Conservation (phyloP, 2,329 filamentous ascomycete genomes). For the Rutstroemia sp. region DNA sequence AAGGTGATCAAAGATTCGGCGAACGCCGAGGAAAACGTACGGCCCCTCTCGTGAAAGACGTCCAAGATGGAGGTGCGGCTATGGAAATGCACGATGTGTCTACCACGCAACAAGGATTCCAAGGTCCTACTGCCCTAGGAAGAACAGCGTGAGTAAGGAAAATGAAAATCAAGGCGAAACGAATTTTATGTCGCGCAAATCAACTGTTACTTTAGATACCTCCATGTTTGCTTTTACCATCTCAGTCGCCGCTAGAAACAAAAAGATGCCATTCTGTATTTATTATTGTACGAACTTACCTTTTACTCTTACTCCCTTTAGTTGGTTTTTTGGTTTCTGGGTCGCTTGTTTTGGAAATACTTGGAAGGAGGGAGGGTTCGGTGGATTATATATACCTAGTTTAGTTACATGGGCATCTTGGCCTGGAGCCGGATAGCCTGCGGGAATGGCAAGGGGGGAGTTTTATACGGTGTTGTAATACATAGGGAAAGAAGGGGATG, state of each 20-base stretch:
- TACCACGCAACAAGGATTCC: slow-evolving; percentile 37
- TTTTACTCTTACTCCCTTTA: background rate
- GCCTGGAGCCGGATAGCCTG: background rate
- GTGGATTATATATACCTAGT: background rate
- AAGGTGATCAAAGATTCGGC: slow-evolving; percentile 81
- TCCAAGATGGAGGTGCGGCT: slow-evolving; percentile 55
- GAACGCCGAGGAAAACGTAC: slow-evolving; percentile 44
- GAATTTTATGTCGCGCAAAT: background rate
- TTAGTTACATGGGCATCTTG: background rate
- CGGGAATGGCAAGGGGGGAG: background rate
- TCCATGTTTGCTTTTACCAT: background rate
- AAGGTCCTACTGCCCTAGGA: slow-evolving; percentile 38
- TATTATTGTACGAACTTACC: background rate
- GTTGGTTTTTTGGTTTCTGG: background rate
- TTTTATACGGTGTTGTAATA: background rate
- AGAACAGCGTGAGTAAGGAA: background rate
- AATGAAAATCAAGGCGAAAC: background rate
- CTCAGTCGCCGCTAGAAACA: background rate
- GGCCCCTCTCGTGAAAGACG: slow-evolving; percentile 40
- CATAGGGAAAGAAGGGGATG: background rate
- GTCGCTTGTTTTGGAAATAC: background rate
- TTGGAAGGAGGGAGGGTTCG: background rate
- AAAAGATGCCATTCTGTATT: background rate
- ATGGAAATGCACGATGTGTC: slow-evolving; percentile 58
- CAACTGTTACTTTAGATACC: background rate